Evolutionary conservation across 352 stramenopile genomes (phyloP), one percentile per base, ranked within the genome.

Genomic region (Phytophthora europaea): DNA sequence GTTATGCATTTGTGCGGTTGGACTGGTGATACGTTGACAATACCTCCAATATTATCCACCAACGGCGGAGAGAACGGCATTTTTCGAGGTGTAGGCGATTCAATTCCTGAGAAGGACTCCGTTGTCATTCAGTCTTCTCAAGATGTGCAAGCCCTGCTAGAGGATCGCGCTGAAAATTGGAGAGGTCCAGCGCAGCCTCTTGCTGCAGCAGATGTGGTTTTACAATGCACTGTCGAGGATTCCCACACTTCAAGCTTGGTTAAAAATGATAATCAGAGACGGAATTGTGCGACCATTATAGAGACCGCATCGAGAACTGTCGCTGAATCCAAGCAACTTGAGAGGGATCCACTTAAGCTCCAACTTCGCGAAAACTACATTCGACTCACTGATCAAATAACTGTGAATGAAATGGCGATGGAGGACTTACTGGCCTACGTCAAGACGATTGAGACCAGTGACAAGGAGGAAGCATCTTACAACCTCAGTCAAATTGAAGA

Each of bases 351-450:
- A 13, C 43, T 51, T 0, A 51, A 51, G 43, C 43, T 13, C 8
- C 16, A 18, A 3, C 43, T 51, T 51, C 52, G 23, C 56, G 56
- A 62, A 5, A 40, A 62, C 36, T 62, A 62, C 36, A 38, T 34
- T 36, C 34, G 56, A 33, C 38, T 62, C 22, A 36, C 22, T 3
- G 22, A 62, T 13, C 56, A 51, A 51, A 62, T 62, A 36, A n/a
- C n/a, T 13, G 20, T 62, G 18, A 62, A 62, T 47, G 56, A 62
- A 38, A 52, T 22, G 20, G 56, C 56, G 15, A 47, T 62, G 3
- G 47, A 47, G 6, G 56, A 62, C 36, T 48, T 51, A 7, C n/a
- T 62, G 12, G 38, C 16, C 15, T 34, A 60, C 54, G 54, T 60
- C 2, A 45, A 60, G 16, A 40, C n/a, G 26, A 16, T 60, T 16